Percentiles rank a stretch among this genome's conserved stretches.
These are phyloP conservation scores for Aspergillus thermomutatus DNA, from an alignment of 2,329 filamentous ascomycete genomes.

Conservation along the genomic window DNA sequence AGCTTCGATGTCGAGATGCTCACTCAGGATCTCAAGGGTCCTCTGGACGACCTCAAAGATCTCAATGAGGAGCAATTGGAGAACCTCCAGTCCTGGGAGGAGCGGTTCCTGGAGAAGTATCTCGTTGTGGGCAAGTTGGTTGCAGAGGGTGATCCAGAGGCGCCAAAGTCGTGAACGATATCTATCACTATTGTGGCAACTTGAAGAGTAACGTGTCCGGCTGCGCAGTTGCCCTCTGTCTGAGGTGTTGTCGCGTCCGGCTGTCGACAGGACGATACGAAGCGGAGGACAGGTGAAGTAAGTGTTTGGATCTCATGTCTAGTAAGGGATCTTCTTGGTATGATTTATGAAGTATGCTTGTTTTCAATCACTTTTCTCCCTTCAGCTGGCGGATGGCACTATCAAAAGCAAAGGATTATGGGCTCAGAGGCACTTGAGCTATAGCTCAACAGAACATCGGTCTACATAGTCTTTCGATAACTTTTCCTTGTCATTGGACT, in stretches of 20 bases:
- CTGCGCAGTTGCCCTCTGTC: neutral
- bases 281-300: neutral
- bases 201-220: neutral
- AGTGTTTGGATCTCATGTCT: neutral
- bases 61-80: constrained; percentile 74
- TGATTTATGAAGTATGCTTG: neutral
- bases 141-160: constrained; percentile 52
- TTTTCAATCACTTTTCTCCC: neutral
- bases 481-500: neutral
- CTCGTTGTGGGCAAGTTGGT: constrained; percentile 88
- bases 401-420: neutral
- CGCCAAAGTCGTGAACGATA: constrained; percentile 21
- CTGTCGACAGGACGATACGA: neutral
- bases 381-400: neutral
- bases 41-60: constrained; percentile 71
- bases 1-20: constrained; percentile 96
- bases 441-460: neutral
- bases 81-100: constrained; percentile 85
- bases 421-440: neutral
- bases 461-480: neutral
- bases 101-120: constrained; percentile 91
- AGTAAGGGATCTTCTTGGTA: neutral
- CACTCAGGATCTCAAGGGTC: constrained; percentile 82
- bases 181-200: neutral
- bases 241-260: neutral